A percentile compares a stretch with the other conserved stretches of the same genome.
Conservation (phyloP, 2,329 filamentous ascomycete genomes). For the Penicillium decumbens region DNA sequence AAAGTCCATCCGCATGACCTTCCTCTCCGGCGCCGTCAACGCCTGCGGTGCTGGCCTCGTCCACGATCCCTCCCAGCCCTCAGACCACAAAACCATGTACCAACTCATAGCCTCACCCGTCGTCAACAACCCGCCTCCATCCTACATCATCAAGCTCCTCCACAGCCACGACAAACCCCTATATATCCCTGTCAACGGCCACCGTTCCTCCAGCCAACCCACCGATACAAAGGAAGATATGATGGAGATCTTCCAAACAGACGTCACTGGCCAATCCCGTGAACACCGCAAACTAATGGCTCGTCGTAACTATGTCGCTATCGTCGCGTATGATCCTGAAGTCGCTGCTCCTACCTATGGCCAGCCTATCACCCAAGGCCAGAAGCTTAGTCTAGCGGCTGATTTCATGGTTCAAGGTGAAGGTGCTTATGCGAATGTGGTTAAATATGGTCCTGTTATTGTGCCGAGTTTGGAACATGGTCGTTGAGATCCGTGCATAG, state of each 20-base stretch:
- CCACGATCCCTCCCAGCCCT: conserved; percentile 85
- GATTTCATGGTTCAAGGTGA: conserved; percentile 98
- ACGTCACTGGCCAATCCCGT: conserved; percentile 75
- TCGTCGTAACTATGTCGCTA: conserved; percentile 83
- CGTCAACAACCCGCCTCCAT: conserved; percentile 78
- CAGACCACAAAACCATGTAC: conserved; percentile 99
- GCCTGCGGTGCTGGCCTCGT: conserved; percentile 87
- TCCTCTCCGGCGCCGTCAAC: conserved; percentile 86
- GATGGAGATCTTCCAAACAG: conserved; percentile 98
- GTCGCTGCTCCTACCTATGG: conserved; percentile 47
- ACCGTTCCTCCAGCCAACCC: conserved; percentile 60
- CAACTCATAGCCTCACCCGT: conserved; percentile 91
- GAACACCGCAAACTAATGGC: conserved; percentile 93
- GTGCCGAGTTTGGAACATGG: conserved; percentile 80
- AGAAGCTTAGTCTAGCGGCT: conserved; percentile 77
- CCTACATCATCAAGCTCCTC: conserved; percentile 88
- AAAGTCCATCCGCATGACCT: conserved; percentile 94
- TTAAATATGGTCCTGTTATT: conserved; percentile 96
- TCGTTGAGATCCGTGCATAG: conserved; percentile 40
- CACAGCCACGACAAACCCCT: conserved; percentile 82
- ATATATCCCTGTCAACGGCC: conserved; percentile 87
- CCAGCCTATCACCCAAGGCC: conserved; percentile 24
- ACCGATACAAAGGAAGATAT: conserved; percentile 98
- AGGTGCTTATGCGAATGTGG: conserved; percentile 70
- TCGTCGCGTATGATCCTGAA: conserved; percentile 92